Evolutionary conservation across 2,329 filamentous ascomycete species (phyloP).

Genomic region (Zasmidium angulare): DNA sequence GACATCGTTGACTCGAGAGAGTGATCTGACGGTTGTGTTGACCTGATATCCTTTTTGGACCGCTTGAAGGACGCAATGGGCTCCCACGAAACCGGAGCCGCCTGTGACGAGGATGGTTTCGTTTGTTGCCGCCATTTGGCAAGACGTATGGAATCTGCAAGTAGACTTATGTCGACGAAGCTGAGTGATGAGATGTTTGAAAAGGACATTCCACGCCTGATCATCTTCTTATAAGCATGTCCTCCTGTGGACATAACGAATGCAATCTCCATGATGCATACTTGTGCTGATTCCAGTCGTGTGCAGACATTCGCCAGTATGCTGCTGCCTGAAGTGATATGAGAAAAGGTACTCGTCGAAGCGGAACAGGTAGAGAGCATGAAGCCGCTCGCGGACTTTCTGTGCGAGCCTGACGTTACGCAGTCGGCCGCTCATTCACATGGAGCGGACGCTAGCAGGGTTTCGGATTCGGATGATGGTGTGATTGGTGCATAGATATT

Average conservation of each 20-base stretch:
- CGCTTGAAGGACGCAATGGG: constrained; percentile 30
- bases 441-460: not conserved
- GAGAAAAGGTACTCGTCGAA: not conserved
- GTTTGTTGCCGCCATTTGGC: not conserved
- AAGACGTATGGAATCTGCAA: not conserved
- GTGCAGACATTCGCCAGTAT: not conserved
- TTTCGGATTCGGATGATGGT: not conserved
- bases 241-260: not conserved
- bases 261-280: not conserved
- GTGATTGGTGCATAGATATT: not conserved
- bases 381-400: not conserved
- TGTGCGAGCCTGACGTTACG: not conserved
- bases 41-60: constrained; percentile 32
- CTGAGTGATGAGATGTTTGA: too few species aligned
- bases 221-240: not conserved
- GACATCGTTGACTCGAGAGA: constrained; percentile 24
- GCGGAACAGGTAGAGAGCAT: not conserved
- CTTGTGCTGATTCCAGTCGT: not conserved
- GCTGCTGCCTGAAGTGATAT: not conserved
- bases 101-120: constrained; percentile 44
- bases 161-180: too few species aligned
- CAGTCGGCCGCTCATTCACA: not conserved
- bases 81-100: constrained; percentile 49
- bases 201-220: not conserved
- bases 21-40: constrained; percentile 32